Evolutionary conservation across 2,329 filamentous ascomycete genomes (phyloP).

Genomic region (Fonsecaea erecta): DNA sequence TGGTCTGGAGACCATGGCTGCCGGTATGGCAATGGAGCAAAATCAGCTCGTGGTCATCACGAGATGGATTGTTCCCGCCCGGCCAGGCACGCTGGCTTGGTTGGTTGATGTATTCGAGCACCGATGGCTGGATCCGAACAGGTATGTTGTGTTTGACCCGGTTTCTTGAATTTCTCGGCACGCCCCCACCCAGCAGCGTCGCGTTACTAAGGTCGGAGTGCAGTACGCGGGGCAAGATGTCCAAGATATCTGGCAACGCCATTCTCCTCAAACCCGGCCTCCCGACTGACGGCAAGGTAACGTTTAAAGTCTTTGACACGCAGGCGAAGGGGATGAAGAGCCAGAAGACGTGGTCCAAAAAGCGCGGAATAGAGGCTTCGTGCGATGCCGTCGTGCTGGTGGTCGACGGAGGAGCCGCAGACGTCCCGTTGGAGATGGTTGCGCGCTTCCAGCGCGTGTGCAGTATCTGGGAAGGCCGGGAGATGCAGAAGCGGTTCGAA

Average conservation of each 20-base stretch:
- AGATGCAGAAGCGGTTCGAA: slow-evolving; percentile 10
- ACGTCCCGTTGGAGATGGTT: slow-evolving; percentile 4
- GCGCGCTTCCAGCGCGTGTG: slow-evolving; percentile 6
- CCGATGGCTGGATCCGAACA: slow-evolving; percentile 1
- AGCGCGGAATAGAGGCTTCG: slow-evolving; percentile 8
- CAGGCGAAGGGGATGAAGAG: slow-evolving; percentile 2
- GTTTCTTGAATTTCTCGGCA: not conserved
- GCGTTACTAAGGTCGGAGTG: not conserved
- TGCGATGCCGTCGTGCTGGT: slow-evolving; percentile 4
- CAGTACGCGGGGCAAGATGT: slow-evolving; percentile 8
- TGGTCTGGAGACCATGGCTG: slow-evolving; percentile 3
- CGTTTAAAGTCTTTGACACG: not conserved
- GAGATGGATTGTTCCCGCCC: slow-evolving; percentile 2
- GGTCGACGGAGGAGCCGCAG: not conserved
- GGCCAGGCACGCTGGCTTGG: slow-evolving; percentile 1
- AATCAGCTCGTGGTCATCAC: slow-evolving; percentile 7
- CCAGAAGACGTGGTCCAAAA: slow-evolving; percentile 12
- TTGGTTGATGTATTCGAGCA: slow-evolving; percentile 6
- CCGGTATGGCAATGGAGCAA: not conserved
- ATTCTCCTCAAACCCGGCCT: slow-evolving; percentile 1
- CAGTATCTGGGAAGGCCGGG: not conserved
- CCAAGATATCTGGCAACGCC: slow-evolving; percentile 7
- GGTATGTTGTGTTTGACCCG: too few species aligned
- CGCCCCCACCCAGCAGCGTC: not conserved
- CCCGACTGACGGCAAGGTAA: not conserved